Percentiles rank a stretch among this genome's conserved stretches.
These are phyloP conservation scores for Ganoderma lingzhi DNA, from an alignment of 1,284 basidiomycete genomes.

Conservation along the genomic window DNA sequence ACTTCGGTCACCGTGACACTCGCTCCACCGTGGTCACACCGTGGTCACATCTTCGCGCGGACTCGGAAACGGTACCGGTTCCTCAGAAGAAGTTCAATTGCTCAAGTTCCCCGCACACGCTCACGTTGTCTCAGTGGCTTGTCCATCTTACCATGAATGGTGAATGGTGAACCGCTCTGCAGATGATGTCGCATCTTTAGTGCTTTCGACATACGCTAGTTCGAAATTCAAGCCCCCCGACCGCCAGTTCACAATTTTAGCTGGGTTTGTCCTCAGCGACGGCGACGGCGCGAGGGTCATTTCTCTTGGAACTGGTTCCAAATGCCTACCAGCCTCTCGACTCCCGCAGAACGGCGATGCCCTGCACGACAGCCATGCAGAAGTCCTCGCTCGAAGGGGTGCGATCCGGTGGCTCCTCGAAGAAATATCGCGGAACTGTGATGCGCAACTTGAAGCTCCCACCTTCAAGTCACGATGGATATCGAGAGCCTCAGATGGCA, in stretches of 20 bases:
- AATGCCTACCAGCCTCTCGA: constrained; percentile 77
- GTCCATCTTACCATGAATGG: constrained; percentile 31
- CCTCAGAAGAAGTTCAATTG: too few relatives aligned
- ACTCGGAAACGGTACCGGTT: too few relatives aligned
- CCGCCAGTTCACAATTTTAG: constrained; percentile 66
- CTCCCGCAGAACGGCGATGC: constrained; percentile 81
- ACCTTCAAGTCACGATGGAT: constrained; percentile 51
- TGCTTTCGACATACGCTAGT: constrained; percentile 53
- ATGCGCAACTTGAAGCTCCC: constrained; percentile 16
- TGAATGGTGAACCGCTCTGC: constrained; percentile 34
- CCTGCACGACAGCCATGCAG: constrained; percentile 91
- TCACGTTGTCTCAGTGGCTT: background rate
- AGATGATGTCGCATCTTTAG: constrained; percentile 38
- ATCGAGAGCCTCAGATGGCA: constrained; percentile 43
- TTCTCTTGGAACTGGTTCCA: constrained; percentile 85
- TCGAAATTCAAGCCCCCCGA: constrained; percentile 56
- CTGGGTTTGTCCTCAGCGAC: constrained; percentile 60
- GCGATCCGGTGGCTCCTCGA: constrained; percentile 84
- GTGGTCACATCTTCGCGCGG: background rate
- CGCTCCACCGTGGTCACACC: background rate
- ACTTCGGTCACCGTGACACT: background rate
- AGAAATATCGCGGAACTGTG: constrained; percentile 57
- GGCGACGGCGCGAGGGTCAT: constrained; percentile 56
- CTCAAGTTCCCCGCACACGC: too few relatives aligned
- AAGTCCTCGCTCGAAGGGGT: constrained; percentile 85